Evolutionary conservation across 2,329 filamentous ascomycete species (phyloP).

Genomic region (Huntiella moniliformis): DNA sequence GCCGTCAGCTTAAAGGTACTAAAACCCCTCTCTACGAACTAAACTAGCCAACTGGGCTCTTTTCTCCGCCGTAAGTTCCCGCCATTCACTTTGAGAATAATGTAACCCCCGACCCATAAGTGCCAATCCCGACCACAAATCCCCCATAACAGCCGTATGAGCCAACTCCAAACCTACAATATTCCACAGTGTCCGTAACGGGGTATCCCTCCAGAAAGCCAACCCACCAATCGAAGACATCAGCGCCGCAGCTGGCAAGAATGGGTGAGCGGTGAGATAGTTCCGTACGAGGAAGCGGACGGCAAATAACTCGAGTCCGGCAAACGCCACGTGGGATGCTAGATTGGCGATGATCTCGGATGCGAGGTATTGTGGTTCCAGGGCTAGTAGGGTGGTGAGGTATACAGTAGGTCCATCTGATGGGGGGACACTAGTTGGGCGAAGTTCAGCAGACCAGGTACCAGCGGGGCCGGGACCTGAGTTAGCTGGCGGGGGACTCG

Average conservation of each 20-base stretch:
- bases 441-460: slow-evolving; percentile 39
- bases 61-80: slow-evolving; percentile 1
- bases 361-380: slow-evolving; percentile 29
- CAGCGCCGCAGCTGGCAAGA: slow-evolving; percentile 17
- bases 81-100: slow-evolving; percentile 9
- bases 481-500: slow-evolving; percentile 30
- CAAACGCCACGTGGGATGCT: slow-evolving; percentile 23
- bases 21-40: not conserved
- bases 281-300: slow-evolving; percentile 27
- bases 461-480: slow-evolving; percentile 24
- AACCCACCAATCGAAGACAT: slow-evolving; percentile 11
- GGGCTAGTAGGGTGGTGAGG: slow-evolving; percentile 29
- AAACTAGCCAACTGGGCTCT: not conserved
- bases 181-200: slow-evolving; percentile 13
- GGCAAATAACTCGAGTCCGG: slow-evolving; percentile 28
- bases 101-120: slow-evolving; percentile 8
- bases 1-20: not conserved
- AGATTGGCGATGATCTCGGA: slow-evolving; percentile 28
- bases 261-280: slow-evolving; percentile 18
- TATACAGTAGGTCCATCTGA: slow-evolving; percentile 19
- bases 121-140: slow-evolving; percentile 7
- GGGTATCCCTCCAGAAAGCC: slow-evolving; percentile 9
- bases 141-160: slow-evolving; percentile 8
- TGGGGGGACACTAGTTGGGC: slow-evolving; percentile 24
- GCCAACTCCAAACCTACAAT: slow-evolving; percentile 22